These are phyloP conservation scores for Vanderwaltozyma yarrowii DNA, from an alignment of 805 yeast species.

Conservation along the genomic window DNA sequence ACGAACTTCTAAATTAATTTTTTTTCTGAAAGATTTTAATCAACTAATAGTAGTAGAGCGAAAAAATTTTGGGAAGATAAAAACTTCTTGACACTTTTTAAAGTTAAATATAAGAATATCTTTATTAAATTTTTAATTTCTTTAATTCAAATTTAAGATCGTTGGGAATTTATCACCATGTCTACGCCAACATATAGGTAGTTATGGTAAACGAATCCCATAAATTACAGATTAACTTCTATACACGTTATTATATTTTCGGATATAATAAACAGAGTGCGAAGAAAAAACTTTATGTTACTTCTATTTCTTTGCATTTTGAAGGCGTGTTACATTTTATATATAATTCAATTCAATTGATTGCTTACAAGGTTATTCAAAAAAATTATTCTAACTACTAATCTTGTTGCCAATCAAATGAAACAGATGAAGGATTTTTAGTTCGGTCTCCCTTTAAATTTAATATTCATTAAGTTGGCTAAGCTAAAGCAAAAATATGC, in stretches of 20 bases:
- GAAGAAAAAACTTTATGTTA: slow-evolving; percentile 6
- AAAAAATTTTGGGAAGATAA: too few species aligned
- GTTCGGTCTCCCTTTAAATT: too few species aligned
- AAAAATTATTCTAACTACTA: neutral
- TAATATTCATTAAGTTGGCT: too few species aligned
- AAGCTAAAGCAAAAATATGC: too few species aligned
- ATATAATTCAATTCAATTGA: neutral
- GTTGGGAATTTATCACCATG: slow-evolving; percentile 38
- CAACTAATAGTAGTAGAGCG: too few species aligned
- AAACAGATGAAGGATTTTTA: too few species aligned
- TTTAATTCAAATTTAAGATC: neutral
- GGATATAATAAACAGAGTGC: slow-evolving; percentile 21
- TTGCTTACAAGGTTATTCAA: neutral
- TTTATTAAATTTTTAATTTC: too few species aligned
- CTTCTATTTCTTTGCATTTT: slow-evolving; percentile 20
- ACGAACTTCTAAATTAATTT: too few species aligned
- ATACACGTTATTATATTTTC: slow-evolving; percentile 6
- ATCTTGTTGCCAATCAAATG: too few species aligned
- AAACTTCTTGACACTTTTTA: too few species aligned
- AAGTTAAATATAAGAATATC: too few species aligned
- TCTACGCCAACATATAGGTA: slow-evolving; percentile 31
- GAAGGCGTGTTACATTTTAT: slow-evolving; percentile 23
- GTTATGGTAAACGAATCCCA: slow-evolving; percentile 51
- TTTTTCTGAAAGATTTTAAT: too few species aligned
- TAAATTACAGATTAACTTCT: slow-evolving; percentile 20